A percentile compares a stretch with the other conserved stretches of the same genome.
These are phyloP conservation scores for Vitis cinerea DNA, from an alignment of 164 flowering plant species.

Conservation along the genomic window DNA sequence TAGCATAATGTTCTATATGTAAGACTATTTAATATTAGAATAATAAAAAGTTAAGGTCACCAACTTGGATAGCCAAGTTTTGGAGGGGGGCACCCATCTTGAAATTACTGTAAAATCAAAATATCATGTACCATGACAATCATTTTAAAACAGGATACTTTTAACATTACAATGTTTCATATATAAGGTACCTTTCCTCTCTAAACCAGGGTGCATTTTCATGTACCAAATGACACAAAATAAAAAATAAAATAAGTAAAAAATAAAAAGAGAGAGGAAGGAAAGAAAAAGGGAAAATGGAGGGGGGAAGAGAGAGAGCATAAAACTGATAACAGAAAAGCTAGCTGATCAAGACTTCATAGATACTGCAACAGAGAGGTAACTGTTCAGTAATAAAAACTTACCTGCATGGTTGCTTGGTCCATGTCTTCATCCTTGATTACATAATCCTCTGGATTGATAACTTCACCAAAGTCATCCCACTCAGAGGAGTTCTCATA, in stretches of 20 bases:
- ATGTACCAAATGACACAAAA: too few species aligned
- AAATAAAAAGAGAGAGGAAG: too few species aligned
- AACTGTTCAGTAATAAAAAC: conserved; percentile 15
- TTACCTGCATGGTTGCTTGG: conserved; percentile 50
- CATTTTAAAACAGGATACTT: background rate
- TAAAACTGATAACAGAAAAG: background rate
- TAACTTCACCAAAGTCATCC: conserved; percentile 99
- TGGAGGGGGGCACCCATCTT: too few species aligned
- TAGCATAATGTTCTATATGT: background rate
- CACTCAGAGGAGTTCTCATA: conserved; percentile 79
- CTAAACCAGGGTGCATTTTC: background rate
- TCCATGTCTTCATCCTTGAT: conserved; percentile 83
- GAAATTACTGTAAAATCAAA: background rate
- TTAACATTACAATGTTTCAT: background rate
- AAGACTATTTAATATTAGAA: background rate
- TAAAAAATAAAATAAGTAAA: too few species aligned
- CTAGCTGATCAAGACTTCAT: background rate
- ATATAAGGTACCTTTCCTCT: background rate
- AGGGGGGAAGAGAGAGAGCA: background rate
- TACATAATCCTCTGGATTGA: conserved; percentile 92
- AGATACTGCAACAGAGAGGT: background rate
- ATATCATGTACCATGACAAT: background rate
- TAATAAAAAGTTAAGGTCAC: background rate
- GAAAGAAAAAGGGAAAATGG: background rate
- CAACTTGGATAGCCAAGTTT: background rate